Evolutionary conservation across 2,329 filamentous ascomycete genomes (phyloP), one percentile per base, ranked within the genome.

Genomic region (Neobulgaria alba): DNA sequence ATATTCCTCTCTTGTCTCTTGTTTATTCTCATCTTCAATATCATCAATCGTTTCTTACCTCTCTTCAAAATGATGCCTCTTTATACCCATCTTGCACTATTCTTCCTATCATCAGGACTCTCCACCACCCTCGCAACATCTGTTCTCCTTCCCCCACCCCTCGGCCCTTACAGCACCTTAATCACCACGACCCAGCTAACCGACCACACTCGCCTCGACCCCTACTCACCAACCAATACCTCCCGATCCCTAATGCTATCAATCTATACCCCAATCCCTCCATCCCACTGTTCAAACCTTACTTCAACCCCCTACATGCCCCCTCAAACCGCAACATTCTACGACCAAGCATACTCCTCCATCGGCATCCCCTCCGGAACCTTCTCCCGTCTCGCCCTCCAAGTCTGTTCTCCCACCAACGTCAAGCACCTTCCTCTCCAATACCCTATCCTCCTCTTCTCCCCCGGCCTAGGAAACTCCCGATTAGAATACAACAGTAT

Each of bases 381-480:
- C 3, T 50, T 59, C n/a, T 43, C 49, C 33, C 45, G 41, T 9
- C 29, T 61, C 19, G 37, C 39, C 1, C 47, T 53, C 7, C 48
- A 54, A 38, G 43, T 48, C 1, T 20, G 41, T 29, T 10, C 32
- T 14, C 33, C 39, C 21, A 32, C 41, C 3, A 42, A 45, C 29
- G 26, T 46, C 3, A 36, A 47, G 26, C 21, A 42, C 9, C 33
- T 33, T 23, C 38, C 10, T 43, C n/a, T n/a, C n/a, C 41, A 43
- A 21, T 32, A 34, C 2, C 53, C 58, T 10, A 38, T 59, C 0
- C 35, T 61, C 3, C 36, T 62, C 4, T 62, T 60, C 36, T 57
- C 56, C 1, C 55, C 57, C 1, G 59, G 50, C 10, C 39, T 52
- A 5, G 54, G 54, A 2, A 44, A 36, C 1, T 45, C 50, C 7